Evolutionary conservation across 2,329 filamentous ascomycete genomes (phyloP), one percentile per base, ranked within the genome.

Genomic region (Nigrospora oryzae): DNA sequence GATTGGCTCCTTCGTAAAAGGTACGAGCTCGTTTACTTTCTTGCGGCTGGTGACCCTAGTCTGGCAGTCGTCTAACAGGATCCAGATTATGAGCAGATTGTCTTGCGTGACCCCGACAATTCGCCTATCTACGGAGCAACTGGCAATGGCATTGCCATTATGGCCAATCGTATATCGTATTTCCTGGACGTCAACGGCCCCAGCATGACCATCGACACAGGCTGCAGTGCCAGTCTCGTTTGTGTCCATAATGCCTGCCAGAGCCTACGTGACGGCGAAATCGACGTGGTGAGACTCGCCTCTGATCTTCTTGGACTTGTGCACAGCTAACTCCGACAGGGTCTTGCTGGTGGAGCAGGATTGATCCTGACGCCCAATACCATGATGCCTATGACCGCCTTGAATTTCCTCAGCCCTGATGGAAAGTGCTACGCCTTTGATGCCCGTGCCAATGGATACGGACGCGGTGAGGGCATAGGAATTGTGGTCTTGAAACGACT

Each of bases 401-500:
- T 77, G 15, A 74, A 73, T 49, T 75, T 78, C 42, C 60, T 78
- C 1, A 74, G 72, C 37, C 66, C 71, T 2, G 67, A 73, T 45
- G 73, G 74, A 2, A 73, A 66, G 46, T 71, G 65, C 33, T 71
- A 71, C 47, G 74, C 74, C 5, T 82, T 76, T 53, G 80, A 81
- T 51, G 56, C 65, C n/a, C 67, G 69, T 3, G 81, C 77, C 15
- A 75, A 77, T 46, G 83, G 82, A 1, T 86, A 84, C 53, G 79
- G 74, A 0, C 69, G 81, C 31, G 81, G 80, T 1, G 82, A 86
- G 53, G 82, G 81, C 0, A 66, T 77, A 23, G 78, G 71, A 0
- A 68, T 76, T n/a, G 59, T 85, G 1, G 53, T 84, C 4, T 54
- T 85, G 39, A 84, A 84, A 58, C 70, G 70, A 2, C 62, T 84